phyloP scores from a whole-genome alignment of 2,329 filamentous ascomycete species.

The Stylonectria norvegica region DNA sequence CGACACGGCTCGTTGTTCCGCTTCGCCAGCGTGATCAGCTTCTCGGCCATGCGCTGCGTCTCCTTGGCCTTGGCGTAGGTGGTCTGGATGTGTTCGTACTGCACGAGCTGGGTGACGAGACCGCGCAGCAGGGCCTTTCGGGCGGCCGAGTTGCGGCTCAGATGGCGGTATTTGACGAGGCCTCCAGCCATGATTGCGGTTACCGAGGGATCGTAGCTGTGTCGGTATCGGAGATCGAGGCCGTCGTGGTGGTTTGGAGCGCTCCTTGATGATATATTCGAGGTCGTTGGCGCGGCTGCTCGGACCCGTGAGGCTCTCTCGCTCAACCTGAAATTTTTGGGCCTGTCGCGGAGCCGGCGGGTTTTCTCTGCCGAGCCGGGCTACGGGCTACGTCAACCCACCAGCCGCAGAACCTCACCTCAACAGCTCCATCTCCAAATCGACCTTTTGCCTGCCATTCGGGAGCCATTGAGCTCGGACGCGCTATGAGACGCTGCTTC shows the following conservation, averaged over 20 bases:
- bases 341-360: conserved; percentile 27
- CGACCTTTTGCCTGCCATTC: conserved; percentile 14
- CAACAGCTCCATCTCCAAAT: conserved; percentile 13
- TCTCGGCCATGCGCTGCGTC: conserved; percentile 88
- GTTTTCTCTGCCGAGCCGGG: conserved; percentile 27
- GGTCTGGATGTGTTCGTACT: conserved; percentile 89
- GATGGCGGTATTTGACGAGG: conserved; percentile 80
- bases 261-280: too few relatives aligned
- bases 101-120: conserved; percentile 89
- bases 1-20: conserved; percentile 81
- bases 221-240: neutral
- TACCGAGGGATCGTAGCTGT: too few relatives aligned
- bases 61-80: conserved; percentile 98
- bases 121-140: conserved; percentile 91
- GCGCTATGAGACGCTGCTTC: conserved; percentile 32
- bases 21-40: conserved; percentile 91
- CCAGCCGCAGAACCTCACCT: conserved; percentile 22
- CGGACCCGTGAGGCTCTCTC: conserved; percentile 20
- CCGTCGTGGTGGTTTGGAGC: conserved; percentile 4
- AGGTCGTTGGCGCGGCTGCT: conserved; percentile 11
- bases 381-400: conserved; percentile 29
- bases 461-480: conserved; percentile 27
- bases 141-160: conserved; percentile 82
- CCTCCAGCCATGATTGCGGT: conserved; percentile 71
- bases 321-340: conserved; percentile 37